These are phyloP conservation scores for Hymenoscyphus fraxineus DNA, from an alignment of 2,329 filamentous ascomycete species.

Conservation along the genomic window DNA sequence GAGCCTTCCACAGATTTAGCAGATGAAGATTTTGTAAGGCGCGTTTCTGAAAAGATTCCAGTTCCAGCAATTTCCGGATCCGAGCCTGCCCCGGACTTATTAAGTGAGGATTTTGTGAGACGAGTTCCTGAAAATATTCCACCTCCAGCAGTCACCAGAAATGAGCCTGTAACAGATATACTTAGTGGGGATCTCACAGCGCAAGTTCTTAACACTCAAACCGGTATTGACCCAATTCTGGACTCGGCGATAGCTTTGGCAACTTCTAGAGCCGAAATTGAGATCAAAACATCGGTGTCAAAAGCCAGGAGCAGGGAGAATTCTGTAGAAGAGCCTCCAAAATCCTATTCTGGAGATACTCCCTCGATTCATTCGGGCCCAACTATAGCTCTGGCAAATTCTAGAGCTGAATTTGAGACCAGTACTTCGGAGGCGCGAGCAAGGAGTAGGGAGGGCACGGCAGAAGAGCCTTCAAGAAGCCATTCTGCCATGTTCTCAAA, in stretches of 20 bases:
- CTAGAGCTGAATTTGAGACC: not conserved
- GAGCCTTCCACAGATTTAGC: not conserved
- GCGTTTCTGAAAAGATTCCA: not conserved
- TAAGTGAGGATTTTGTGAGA: not conserved
- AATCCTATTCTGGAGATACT: not conserved
- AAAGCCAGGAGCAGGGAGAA: conserved; percentile 3
- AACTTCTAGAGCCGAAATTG: not conserved
- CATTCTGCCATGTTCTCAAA: not conserved
- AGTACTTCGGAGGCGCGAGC: not conserved
- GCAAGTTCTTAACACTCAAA: not conserved
- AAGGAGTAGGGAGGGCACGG: not conserved
- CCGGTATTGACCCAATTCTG: not conserved
- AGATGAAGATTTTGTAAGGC: conserved; percentile 6
- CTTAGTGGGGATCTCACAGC: not conserved
- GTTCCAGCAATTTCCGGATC: not conserved
- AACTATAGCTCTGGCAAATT: not conserved
- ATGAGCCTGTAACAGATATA: not conserved
- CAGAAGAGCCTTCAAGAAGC: not conserved
- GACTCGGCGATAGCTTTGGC: not conserved
- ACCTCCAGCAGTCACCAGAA: not conserved
- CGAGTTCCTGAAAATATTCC: not conserved
- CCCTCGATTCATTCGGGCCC: not conserved
- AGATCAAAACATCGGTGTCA: not conserved
- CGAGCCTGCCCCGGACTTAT: not conserved
- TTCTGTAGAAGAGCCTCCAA: not conserved